Evolutionary conservation across 192 early-diverging fungal genomes (phyloP).

Genomic region (Podila horticola): DNA sequence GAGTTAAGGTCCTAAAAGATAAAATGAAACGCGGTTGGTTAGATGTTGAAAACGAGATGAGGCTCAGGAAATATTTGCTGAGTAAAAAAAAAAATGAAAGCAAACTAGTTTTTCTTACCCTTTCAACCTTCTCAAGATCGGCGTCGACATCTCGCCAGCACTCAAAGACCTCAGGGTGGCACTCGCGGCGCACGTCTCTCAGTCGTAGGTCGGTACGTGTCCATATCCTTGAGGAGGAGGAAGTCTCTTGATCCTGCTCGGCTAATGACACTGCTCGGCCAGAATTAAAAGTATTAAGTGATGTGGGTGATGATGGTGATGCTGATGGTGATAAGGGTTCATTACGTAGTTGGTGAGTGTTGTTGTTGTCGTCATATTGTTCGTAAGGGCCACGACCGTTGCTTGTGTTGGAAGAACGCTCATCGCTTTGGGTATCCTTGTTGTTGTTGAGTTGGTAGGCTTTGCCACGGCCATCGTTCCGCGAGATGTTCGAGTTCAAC

Average conservation of each 20-base stretch:
- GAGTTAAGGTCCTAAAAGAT: constrained; percentile 34
- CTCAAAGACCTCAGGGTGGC: constrained; percentile 49
- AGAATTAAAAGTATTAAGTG: background rate
- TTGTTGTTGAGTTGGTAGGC: background rate
- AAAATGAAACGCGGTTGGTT: background rate
- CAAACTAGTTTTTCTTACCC: constrained; percentile 10
- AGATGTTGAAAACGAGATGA: background rate
- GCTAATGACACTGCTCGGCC: background rate
- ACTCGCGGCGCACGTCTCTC: constrained; percentile 33
- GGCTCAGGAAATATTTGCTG: no score
- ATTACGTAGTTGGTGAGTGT: background rate
- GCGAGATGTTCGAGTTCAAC: constrained; percentile 14
- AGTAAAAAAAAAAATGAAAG: constrained; percentile 1
- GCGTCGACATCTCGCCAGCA: constrained; percentile 47
- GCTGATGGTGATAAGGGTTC: background rate
- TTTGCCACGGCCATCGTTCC: background rate
- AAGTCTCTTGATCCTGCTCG: background rate
- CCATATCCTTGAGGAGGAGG: constrained; percentile 25
- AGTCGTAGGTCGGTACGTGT: constrained; percentile 26
- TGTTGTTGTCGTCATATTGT: constrained; percentile 10
- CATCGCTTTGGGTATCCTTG: constrained; percentile 48
- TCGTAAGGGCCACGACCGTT: background rate
- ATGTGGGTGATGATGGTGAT: background rate
- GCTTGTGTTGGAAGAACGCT: constrained; percentile 15
- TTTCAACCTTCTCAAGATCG: constrained; percentile 49